phyloP scores from a whole-genome alignment of 2,329 filamentous ascomycete genomes.

The Colletotrichum karsti region DNA sequence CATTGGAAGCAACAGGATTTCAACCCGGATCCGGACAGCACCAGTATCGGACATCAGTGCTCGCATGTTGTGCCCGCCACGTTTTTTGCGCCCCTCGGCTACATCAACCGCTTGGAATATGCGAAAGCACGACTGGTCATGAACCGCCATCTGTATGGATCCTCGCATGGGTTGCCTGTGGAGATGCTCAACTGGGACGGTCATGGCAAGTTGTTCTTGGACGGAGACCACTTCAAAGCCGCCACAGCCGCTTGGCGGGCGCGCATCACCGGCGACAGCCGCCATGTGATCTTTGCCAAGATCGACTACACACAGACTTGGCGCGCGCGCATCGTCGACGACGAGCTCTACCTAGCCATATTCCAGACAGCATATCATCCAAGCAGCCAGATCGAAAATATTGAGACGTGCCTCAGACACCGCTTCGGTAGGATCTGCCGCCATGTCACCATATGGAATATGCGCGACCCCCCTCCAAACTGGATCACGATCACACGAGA shows the following conservation, averaged over 20 bases:
- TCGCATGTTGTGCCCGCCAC: not conserved
- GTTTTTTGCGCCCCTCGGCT: too few species aligned
- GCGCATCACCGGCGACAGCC: conserved; percentile 24
- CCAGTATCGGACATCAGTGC: not conserved
- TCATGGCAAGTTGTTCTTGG: not conserved
- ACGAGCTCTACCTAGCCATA: conserved; percentile 22
- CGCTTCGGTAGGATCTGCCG: not conserved
- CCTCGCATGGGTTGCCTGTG: conserved; percentile 5
- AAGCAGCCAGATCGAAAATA: not conserved
- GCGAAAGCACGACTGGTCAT: conserved; percentile 20
- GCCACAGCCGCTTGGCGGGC: too few species aligned
- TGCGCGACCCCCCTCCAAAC: not conserved
- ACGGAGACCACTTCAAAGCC: too few species aligned
- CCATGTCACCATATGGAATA: not conserved
- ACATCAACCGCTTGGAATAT: conserved; percentile 1
- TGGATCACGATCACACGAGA: not conserved
- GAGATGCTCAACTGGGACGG: not conserved
- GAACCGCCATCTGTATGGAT: conserved; percentile 29
- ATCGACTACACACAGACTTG: too few species aligned
- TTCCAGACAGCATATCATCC: not conserved
- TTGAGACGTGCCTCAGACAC: not conserved
- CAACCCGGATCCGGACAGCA: too few species aligned
- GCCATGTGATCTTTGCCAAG: too few species aligned
- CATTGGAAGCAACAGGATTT: conserved; percentile 4
- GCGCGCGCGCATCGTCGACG: conserved; percentile 22